These are phyloP conservation scores for Priceomyces castillae DNA, from an alignment of 805 yeast species.

Conservation along the genomic window DNA sequence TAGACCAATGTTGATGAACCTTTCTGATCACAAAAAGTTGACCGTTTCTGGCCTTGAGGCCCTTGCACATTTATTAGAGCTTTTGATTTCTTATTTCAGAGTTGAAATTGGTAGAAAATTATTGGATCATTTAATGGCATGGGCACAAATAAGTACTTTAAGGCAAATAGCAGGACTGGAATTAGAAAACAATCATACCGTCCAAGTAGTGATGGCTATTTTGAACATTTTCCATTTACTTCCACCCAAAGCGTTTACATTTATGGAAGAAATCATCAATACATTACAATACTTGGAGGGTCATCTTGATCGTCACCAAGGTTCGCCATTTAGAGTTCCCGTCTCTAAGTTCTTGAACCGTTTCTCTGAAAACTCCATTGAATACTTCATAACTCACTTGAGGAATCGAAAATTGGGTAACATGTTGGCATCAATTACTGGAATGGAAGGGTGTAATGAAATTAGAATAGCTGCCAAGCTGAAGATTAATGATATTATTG, in stretches of 20 bases:
- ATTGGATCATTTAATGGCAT: conserved; percentile 89
- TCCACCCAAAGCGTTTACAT: conserved; percentile 90
- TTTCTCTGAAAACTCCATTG: conserved; percentile 71
- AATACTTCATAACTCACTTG: conserved; percentile 66
- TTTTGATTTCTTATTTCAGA: conserved; percentile 87
- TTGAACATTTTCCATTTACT: conserved; percentile 86
- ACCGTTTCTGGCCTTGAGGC: conserved; percentile 92
- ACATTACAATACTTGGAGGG: conserved; percentile 78
- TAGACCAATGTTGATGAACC: conserved; percentile 91
- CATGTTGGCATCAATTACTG: conserved; percentile 64
- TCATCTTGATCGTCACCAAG: conserved; percentile 76
- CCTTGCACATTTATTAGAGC: conserved; percentile 77
- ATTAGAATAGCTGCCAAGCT: conserved; percentile 56
- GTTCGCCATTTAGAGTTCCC: conserved; percentile 89
- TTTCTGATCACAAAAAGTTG: conserved; percentile 88
- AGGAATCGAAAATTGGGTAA: conserved; percentile 62
- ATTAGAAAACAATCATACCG: conserved; percentile 73
- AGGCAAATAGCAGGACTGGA: conserved; percentile 78
- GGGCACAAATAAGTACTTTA: conserved; percentile 84
- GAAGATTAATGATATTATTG: conserved; percentile 49
- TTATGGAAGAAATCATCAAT: conserved; percentile 80
- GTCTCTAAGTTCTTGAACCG: conserved; percentile 82
- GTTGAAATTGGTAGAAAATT: conserved; percentile 95
- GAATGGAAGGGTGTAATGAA: conserved; percentile 50
- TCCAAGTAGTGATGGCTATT: conserved; percentile 85